Base-by-base conservation (phyloP, 2,329 filamentous ascomycete species). In the Akanthomyces muscarius region DNA sequence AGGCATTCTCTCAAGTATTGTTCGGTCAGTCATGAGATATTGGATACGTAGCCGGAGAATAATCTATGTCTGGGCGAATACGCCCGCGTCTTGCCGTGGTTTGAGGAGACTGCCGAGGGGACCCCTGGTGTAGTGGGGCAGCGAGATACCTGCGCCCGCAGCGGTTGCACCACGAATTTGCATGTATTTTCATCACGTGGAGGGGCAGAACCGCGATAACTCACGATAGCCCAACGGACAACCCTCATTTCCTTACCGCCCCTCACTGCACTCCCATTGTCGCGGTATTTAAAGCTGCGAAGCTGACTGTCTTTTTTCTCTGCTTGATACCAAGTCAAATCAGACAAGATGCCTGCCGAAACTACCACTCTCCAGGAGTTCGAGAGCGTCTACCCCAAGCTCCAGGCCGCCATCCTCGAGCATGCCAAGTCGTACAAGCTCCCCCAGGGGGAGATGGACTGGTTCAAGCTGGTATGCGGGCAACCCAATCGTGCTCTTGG, bases 371-470 rank as follows among this genome's bases (percentile, higher is more conserved):
- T 93, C 64, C 82, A 89, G 72, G 89, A 96, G 72, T 99, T 99
- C 76, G 92, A 98, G 83, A 82, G 87, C 52, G 85, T 97, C 74
- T 98, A 93, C 80, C 91, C 92, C 62, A 89, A 89, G 77, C 86
- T 99, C 68, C 87, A 93, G 72, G 84, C 91, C 74, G 91, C 92
- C 72, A 81, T 99, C 63, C 83, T 93, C 69, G 87, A 86, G 67
- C 87, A 95, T 79, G 90, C 89, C 69, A 85, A 87, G 74, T 82
- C 86, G 71, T 97, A 96, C 82, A 92, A 93, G 65, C 82, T 97
- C 36, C 93, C 95, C 61, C 77, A 89, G 69, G 84, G 90, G 76
- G 89, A 92, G 66, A 78, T 94, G 64, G 84, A 91, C 71, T 98
- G 94, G 94, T 93, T 92, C 78, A 88, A 91, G 77, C 85, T 87